phyloP scores from a whole-genome alignment of 2,329 filamentous ascomycete species.

The Fusarium cyanostomum region DNA sequence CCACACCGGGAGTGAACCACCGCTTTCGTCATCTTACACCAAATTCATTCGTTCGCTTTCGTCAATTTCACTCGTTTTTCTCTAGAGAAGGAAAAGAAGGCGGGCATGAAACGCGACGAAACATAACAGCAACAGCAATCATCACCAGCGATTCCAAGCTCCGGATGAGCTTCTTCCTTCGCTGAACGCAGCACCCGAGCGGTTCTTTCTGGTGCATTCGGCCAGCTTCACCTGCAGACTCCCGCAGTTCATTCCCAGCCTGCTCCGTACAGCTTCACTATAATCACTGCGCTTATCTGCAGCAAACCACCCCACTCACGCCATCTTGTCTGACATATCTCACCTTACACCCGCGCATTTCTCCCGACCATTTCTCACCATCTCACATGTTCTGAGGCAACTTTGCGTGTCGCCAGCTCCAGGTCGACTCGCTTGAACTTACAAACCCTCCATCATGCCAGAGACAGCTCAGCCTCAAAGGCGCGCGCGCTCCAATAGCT shows the following conservation, averaged over 20 bases:
- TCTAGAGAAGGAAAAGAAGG: slow-evolving; percentile 30
- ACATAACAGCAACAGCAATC: slow-evolving; percentile 8
- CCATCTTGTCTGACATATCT: slow-evolving; percentile 25
- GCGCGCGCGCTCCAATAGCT: slow-evolving; percentile 54
- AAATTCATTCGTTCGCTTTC: not conserved
- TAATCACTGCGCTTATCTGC: slow-evolving; percentile 22
- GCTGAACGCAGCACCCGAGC: slow-evolving; percentile 13
- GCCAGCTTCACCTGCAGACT: slow-evolving; percentile 15
- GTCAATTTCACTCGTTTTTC: not conserved
- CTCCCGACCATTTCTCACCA: slow-evolving; percentile 14
- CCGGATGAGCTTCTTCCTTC: not conserved
- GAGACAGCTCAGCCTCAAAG: slow-evolving; percentile 25
- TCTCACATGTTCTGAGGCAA: slow-evolving; percentile 25
- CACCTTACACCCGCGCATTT: slow-evolving; percentile 4
- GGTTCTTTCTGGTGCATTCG: slow-evolving; percentile 10
- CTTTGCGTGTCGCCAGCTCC: slow-evolving; percentile 13
- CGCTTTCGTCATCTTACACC: slow-evolving; percentile 19
- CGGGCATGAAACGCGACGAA: slow-evolving; percentile 6
- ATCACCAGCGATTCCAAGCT: slow-evolving; percentile 3
- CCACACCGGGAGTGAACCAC: slow-evolving; percentile 10
- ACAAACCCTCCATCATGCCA: slow-evolving; percentile 25
- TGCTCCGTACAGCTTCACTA: slow-evolving; percentile 10
- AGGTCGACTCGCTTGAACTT: slow-evolving; percentile 24
- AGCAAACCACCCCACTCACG: slow-evolving; percentile 27
- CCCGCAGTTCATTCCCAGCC: slow-evolving; percentile 3